Evolutionary conservation across 2,329 filamentous ascomycete genomes (phyloP).

Genomic region (Ophiostoma piceae): DNA sequence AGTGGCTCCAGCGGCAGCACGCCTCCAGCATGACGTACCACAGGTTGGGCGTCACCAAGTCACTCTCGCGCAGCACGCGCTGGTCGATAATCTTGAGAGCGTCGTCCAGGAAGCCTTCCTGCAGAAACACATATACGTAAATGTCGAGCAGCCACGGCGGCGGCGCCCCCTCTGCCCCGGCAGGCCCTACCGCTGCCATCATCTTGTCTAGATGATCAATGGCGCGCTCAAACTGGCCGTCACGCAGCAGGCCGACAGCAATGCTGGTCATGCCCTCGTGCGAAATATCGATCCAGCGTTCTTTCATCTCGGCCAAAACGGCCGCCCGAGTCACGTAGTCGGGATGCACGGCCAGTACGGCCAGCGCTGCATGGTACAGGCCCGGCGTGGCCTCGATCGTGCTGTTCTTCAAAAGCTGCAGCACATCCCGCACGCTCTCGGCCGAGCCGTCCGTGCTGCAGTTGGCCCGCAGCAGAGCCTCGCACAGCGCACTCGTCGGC

Average conservation of each 20-base stretch:
- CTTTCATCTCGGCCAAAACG: conserved; percentile 67
- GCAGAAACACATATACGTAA: conserved; percentile 67
- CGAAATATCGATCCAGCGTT: conserved; percentile 62
- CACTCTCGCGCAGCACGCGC: conserved; percentile 39
- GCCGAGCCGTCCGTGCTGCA: conserved; percentile 62
- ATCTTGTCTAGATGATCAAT: conserved; percentile 65
- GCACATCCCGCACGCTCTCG: conserved; percentile 54
- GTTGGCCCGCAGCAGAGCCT: conserved; percentile 69
- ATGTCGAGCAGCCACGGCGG: conserved; percentile 74
- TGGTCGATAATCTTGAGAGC: conserved; percentile 62
- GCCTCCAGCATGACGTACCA: conserved; percentile 70
- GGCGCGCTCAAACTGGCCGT: conserved; percentile 77
- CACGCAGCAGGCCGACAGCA: conserved; percentile 68
- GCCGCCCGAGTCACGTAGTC: conserved; percentile 71
- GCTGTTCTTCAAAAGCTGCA: conserved; percentile 64
- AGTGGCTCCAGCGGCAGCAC: conserved; percentile 60
- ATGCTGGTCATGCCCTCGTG: conserved; percentile 61
- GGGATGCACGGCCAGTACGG: conserved; percentile 73
- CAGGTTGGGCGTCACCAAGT: conserved; percentile 45
- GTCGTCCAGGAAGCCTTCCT: conserved; percentile 70
- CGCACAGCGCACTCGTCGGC: conserved; percentile 60
- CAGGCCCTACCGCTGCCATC: conserved; percentile 46
- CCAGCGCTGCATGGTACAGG: conserved; percentile 67
- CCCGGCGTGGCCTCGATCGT: conserved; percentile 58
- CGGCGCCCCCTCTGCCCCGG: conserved; percentile 34